Conservation (phyloP, 805 yeast species). For the Candida railenensis region DNA sequence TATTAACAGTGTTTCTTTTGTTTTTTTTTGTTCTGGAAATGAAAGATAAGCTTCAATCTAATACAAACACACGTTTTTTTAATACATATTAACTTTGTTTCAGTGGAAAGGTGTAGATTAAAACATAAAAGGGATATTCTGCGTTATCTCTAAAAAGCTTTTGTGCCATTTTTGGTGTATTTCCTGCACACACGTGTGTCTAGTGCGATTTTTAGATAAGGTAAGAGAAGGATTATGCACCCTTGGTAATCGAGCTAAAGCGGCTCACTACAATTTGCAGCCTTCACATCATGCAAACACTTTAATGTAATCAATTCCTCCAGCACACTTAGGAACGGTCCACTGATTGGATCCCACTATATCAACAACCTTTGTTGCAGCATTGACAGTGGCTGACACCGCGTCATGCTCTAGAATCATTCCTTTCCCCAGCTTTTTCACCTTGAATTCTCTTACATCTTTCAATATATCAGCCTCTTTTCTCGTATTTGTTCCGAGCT, state of each 20-base stretch:
- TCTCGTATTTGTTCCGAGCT: constrained; percentile 44
- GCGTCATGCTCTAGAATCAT: constrained; percentile 88
- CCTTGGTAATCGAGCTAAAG: too few relatives aligned
- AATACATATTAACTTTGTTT: too few relatives aligned
- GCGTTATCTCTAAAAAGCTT: too few relatives aligned
- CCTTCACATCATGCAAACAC: constrained; percentile 15
- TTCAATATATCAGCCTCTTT: constrained; percentile 51
- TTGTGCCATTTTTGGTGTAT: too few relatives aligned
- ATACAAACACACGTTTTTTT: background rate
- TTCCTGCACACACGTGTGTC: too few relatives aligned
- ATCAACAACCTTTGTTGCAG: constrained; percentile 56
- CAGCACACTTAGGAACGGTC: constrained; percentile 78
- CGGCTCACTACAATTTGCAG: too few relatives aligned
- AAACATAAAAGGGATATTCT: too few relatives aligned
- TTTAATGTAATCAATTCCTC: constrained; percentile 61
- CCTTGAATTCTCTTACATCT: constrained; percentile 57
- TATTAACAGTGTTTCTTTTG: background rate
- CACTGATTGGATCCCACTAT: constrained; percentile 61
- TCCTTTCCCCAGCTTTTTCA: constrained; percentile 41
- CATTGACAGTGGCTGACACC: constrained; percentile 59
- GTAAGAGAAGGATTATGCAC: background rate
- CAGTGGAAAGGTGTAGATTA: too few relatives aligned
- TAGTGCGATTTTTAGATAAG: too few relatives aligned
- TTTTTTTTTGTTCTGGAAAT: background rate
- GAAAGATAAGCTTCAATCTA: background rate